A percentile compares a stretch with the other conserved stretches of the same genome.
Conservation (phyloP, 192 early-diverging fungal genomes). For the Entomortierella chlamydospora region DNA sequence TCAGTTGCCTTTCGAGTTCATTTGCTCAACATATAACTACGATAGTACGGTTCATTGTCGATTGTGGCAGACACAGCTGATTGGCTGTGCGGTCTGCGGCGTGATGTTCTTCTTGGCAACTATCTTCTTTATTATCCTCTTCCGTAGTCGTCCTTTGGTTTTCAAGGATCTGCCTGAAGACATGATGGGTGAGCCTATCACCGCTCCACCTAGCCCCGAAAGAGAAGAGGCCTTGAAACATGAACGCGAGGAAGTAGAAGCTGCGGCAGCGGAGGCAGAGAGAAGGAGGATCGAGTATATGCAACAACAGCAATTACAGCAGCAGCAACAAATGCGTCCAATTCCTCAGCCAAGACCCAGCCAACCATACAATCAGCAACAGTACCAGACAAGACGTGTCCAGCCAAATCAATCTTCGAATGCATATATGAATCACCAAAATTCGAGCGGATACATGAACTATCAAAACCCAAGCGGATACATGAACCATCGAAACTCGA, state of each 20-base stretch:
- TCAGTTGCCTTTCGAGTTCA: slow-evolving; percentile 6
- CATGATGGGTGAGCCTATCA: slow-evolving; percentile 9
- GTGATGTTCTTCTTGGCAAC: slow-evolving; percentile 18
- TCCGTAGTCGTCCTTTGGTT: slow-evolving; percentile 29
- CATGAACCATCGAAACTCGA: slow-evolving; percentile 10
- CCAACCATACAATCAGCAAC: slow-evolving; percentile 4
- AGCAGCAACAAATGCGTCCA: slow-evolving; percentile 7
- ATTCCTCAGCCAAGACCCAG: background rate
- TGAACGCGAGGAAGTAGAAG: slow-evolving; percentile 17
- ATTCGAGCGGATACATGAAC: slow-evolving; percentile 4
- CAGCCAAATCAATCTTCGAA: background rate
- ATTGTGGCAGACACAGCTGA: slow-evolving; percentile 32
- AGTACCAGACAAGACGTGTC: slow-evolving; percentile 10
- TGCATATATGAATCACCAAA: slow-evolving; percentile 5
- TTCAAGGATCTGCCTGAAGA: slow-evolving; percentile 39
- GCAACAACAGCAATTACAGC: background rate
- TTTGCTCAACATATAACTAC: slow-evolving; percentile 21
- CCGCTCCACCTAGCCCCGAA: background rate
- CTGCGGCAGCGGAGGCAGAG: slow-evolving; percentile 34
- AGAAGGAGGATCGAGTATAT: background rate
- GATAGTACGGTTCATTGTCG: slow-evolving; percentile 34
- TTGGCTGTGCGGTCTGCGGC: slow-evolving; percentile 21
- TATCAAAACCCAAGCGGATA: slow-evolving; percentile 10
- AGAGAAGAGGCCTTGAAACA: slow-evolving; percentile 12
- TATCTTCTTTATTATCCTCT: slow-evolving; percentile 29